Base-by-base conservation (phyloP, 1,139 yeast genomes). In the Sugiyamaella novakii region DNA sequence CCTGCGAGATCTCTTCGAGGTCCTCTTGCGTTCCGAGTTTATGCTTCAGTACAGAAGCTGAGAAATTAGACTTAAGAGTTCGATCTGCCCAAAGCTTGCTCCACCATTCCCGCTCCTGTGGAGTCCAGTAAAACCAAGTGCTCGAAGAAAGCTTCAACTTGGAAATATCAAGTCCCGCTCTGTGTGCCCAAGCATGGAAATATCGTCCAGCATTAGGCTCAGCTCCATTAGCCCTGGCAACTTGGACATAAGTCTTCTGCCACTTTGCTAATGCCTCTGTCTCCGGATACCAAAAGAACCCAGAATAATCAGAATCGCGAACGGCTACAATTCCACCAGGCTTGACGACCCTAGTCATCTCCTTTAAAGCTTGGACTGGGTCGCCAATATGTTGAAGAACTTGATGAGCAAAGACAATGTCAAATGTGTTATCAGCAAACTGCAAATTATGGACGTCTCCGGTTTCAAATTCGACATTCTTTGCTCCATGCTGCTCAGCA, bases 371-470 rank as follows among this genome's bases (percentile, higher is more conserved):
- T 33, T 48, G 47, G 2, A 65, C 61, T 1, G 73, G 75, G 43
- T 70, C 69, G 18, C 60, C 59, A 42, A 73, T 58, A 50, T 73
- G 76, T 34, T 72, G 61, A 11, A 73, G 50, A 2, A 73, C 76
- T 53, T 73, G 77, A 52, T 70, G 75, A 15, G 71, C 64, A 57
- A 63, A 66, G 2, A 72, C 74, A 14, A 73, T 55, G 49, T 73
- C 77, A 55, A 73, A 73, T 1, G 67, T 49, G 38, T 69, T 57
- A 53, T 73, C 75, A 3, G 60, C 63, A 51, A 63, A 73, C 2
- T 72, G 71, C 47, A 73, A 59, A 3, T 60, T 48, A 47, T 64
- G 67, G 22, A 65, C 67, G 15, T 72, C 70, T 0, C 69, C 76
- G 5, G 55, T 45, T 40, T 58, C 60, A 50, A 70, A 72, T 24